Evolutionary conservation across 352 stramenopile genomes (phyloP).

Genomic region (Achlya hypogyna): DNA sequence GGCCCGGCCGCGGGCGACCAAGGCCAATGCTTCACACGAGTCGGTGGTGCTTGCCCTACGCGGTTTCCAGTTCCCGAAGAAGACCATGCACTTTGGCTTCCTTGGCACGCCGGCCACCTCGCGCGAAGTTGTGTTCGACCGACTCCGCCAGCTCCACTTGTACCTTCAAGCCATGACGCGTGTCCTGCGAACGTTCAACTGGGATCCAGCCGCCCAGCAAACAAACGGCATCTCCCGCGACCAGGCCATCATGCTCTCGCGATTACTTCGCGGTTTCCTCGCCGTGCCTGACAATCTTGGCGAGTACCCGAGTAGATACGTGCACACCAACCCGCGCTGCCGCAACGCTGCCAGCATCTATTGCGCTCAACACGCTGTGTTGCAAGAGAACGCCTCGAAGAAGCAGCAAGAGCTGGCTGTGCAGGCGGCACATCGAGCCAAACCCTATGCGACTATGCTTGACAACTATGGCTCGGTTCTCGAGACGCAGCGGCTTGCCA

Average conservation of each 20-base stretch:
- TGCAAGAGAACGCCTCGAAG: constrained; percentile 10
- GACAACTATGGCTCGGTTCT: neutral
- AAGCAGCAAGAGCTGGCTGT: neutral
- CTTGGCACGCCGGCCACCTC: constrained; percentile 4
- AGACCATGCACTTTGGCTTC: constrained; percentile 6
- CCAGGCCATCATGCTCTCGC: constrained; percentile 3
- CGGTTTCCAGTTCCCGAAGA: constrained; percentile 11
- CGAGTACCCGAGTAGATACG: neutral
- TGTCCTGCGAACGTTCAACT: constrained; percentile 4
- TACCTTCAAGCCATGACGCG: neutral
- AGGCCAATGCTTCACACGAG: neutral
- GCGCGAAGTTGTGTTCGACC: neutral
- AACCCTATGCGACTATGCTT: neutral
- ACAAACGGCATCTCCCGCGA: neutral
- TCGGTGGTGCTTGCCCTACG: neutral
- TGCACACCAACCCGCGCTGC: constrained; percentile 8
- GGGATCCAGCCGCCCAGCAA: neutral
- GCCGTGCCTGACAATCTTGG: neutral
- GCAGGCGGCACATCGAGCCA: neutral
- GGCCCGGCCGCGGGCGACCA: neutral
- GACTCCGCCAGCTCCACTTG: neutral
- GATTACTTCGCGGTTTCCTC: constrained; percentile 4
- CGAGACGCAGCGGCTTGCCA: neutral
- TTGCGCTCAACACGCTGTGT: neutral
- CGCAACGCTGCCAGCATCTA: neutral